These are phyloP conservation scores for Cercospora citrullina DNA, from an alignment of 2,329 filamentous ascomycete species.

Conservation along the genomic window DNA sequence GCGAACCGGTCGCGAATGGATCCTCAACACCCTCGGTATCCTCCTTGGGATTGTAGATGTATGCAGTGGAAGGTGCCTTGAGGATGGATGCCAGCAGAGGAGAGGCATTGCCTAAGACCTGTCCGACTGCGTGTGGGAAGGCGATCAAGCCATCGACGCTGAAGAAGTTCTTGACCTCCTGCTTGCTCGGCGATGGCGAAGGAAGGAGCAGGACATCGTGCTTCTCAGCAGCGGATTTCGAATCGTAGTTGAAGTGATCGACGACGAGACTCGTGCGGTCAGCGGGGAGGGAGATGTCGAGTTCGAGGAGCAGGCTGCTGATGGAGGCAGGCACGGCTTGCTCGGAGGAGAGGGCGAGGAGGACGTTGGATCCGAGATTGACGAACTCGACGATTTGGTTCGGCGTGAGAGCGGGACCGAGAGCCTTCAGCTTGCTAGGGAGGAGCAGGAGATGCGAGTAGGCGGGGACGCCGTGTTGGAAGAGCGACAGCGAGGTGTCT, in stretches of 20 bases:
- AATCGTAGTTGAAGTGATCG: conserved; percentile 95
- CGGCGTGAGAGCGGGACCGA: conserved; percentile 84
- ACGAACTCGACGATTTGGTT: conserved; percentile 86
- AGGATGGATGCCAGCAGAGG: conserved; percentile 79
- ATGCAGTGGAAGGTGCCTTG: conserved; percentile 78
- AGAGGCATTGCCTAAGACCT: conserved; percentile 73
- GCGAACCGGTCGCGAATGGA: conserved; percentile 77
- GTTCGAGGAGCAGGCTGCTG: conserved; percentile 76
- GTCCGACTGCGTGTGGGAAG: conserved; percentile 78
- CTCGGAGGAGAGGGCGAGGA: conserved; percentile 77
- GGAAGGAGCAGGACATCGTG: conserved; percentile 87
- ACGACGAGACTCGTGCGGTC: conserved; percentile 84
- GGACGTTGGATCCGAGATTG: conserved; percentile 86
- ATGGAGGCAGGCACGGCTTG: conserved; percentile 70
- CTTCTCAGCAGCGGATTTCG: conserved; percentile 69
- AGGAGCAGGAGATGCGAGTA: conserved; percentile 92
- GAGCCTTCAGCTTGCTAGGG: conserved; percentile 86
- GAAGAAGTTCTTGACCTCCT: conserved; percentile 77
- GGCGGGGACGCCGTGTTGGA: conserved; percentile 79
- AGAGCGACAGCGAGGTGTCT: conserved; percentile 72
- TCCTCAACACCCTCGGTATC: conserved; percentile 72
- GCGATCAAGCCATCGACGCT: conserved; percentile 68
- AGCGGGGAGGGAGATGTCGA: conserved; percentile 82
- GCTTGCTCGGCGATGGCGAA: conserved; percentile 63
- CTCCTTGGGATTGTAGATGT: conserved; percentile 92